Evolutionary conservation across 2,329 filamentous ascomycete species (phyloP), one percentile per base, ranked within the genome.

Genomic region (Penicillium sumatraense): DNA sequence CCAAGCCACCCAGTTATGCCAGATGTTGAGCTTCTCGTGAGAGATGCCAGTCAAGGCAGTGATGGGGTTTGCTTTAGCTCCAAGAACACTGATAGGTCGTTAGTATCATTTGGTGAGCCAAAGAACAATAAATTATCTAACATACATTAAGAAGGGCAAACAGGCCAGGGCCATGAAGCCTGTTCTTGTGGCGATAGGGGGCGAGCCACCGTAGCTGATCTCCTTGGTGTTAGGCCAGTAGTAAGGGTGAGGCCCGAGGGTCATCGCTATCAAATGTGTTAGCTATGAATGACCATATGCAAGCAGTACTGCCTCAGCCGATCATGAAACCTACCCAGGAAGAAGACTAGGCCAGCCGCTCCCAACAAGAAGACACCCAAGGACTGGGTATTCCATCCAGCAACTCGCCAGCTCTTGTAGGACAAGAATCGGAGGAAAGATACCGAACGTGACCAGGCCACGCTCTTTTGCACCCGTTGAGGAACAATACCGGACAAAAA

Each of bases 61-160:
- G 54, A 86, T 80, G 52, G 79, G 72, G 59, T 84, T 86, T 1
- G 80, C 77, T 64, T 86, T 86, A 18, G 76, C 74, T 6, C 78
- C 74, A 3, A 82, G 72, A 1, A 78, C 66, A 44, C 72, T 77
- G 24, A 51, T 2, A 14, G 3, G n/a, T 9, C 9, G 44, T 56
- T 10, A 56, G 36, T 18, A 10, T 13, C 16, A n/a, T 13, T 3
- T 3, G 33, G 5, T 14, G 2, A 29, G 10, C 9, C 14, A 6
- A 29, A 7, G 7, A n/a, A 4, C 8, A 23, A 16, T 20, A 24
- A 41, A 20, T 36, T n/a, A 36, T 23, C 10, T 18, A 26, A 38
- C 66, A 18, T 58, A 71, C 67, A 83, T 68, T 38, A 83, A 65
- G 54, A 83, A 82, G 0, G 81, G 81, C 63, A 83, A 58, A 51